phyloP scores from a whole-genome alignment of 768 basidiomycete species.

The Neoboletus magnificus region DNA sequence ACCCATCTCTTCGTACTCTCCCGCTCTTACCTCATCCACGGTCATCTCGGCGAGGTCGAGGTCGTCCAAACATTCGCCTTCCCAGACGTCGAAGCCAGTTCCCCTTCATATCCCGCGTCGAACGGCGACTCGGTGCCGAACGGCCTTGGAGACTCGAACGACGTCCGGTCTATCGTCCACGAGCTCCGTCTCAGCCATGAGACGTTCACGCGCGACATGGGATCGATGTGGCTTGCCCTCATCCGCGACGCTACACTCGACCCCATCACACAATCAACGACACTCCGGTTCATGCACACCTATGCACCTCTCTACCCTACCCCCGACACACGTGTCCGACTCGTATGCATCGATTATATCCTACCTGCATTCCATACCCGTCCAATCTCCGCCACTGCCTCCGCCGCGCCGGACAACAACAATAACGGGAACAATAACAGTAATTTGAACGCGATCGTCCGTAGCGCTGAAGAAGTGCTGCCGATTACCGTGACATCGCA shows the following conservation, averaged over 20 bases:
- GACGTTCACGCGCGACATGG: slow-evolving; percentile 2
- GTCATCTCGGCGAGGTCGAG: slow-evolving; percentile 6
- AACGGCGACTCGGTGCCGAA: neutral
- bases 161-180: neutral
- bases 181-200: slow-evolving; percentile 25
- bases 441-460: slow-evolving; percentile 4
- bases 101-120: neutral
- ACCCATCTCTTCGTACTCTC: slow-evolving; percentile 18
- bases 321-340: neutral
- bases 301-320: neutral
- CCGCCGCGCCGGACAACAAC: neutral
- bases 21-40: slow-evolving; percentile 13
- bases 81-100: slow-evolving; percentile 6
- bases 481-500: slow-evolving; percentile 10
- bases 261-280: slow-evolving; percentile 7
- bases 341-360: slow-evolving; percentile 19
- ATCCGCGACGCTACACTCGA: slow-evolving; percentile 13
- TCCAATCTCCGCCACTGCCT: neutral
- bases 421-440: neutral
- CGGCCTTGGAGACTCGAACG: neutral
- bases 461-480: slow-evolving; percentile 1
- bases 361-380: neutral
- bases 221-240: slow-evolving; percentile 11
- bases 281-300: slow-evolving; percentile 23
- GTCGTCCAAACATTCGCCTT: slow-evolving; percentile 21